Evolutionary conservation across 2,329 filamentous ascomycete genomes (phyloP).

Genomic region (Phaeosphaeria sp.): DNA sequence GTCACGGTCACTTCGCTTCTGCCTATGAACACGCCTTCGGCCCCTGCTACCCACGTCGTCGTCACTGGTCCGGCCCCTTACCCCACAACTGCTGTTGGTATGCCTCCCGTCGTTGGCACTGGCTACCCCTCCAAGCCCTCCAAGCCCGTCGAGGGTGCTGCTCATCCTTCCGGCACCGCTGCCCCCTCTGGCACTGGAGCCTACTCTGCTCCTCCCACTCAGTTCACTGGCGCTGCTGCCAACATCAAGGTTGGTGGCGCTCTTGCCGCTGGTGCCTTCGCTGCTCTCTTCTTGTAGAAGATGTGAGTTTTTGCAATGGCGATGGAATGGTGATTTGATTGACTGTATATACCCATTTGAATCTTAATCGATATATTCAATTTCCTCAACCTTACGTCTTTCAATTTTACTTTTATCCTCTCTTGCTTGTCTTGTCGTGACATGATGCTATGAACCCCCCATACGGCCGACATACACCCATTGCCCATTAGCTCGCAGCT

Average conservation of each 20-base stretch:
- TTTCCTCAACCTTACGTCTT: neutral
- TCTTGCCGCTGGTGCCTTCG: conserved; percentile 42
- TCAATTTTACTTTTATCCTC: neutral
- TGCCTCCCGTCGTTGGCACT: conserved; percentile 27
- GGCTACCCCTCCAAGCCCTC: conserved; percentile 12
- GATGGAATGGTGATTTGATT: neutral
- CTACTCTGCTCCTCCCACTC: conserved; percentile 24
- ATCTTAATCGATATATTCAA: neutral
- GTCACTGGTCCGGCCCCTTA: conserved; percentile 33
- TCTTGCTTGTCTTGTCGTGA: neutral
- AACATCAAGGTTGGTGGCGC: conserved; percentile 37
- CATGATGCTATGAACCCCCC: neutral
- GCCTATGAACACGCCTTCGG: conserved; percentile 23
- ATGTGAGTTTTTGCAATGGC: neutral
- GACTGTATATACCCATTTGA: neutral
- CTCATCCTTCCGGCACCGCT: conserved; percentile 20
- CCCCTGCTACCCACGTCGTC: conserved; percentile 24
- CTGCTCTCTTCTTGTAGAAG: conserved; percentile 45
- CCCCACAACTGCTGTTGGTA: conserved; percentile 24
- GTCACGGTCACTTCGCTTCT: conserved; percentile 37
- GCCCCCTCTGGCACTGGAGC: conserved; percentile 29
- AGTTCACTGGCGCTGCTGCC: conserved; percentile 44
- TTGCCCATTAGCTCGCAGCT: conserved; percentile 8
- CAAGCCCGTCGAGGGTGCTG: conserved; percentile 5
- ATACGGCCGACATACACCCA: conserved; percentile 17